Evolutionary conservation across 2,329 filamentous ascomycete species (phyloP).

Genomic region (Phyllosticta capitalensis): DNA sequence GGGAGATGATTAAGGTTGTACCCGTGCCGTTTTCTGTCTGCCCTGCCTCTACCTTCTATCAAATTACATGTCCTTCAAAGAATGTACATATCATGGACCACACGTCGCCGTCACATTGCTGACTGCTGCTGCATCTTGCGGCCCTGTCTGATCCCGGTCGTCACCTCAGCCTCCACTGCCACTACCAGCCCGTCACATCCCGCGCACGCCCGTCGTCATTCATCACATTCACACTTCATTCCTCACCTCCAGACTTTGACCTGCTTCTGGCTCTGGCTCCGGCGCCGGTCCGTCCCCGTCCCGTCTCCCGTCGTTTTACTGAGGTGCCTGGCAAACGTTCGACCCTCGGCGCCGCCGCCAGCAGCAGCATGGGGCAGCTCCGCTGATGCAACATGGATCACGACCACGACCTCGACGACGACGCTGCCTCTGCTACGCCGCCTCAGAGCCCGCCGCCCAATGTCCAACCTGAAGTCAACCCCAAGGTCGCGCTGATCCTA

Average conservation of each 20-base stretch:
- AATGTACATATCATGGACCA: no score
- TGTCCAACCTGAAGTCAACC: background rate
- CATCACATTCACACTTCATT: no score
- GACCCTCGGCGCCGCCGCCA: conserved; percentile 1
- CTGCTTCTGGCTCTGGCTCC: background rate
- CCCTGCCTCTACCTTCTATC: no score
- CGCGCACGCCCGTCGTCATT: no score
- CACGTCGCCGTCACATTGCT: background rate
- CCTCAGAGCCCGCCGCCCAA: background rate
- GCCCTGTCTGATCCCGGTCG: background rate
- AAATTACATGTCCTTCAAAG: no score
- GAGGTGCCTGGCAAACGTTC: background rate
- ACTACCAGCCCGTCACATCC: background rate
- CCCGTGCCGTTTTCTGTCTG: background rate
- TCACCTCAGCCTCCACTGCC: background rate
- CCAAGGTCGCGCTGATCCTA: conserved; percentile 27
- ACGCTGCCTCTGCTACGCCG: background rate
- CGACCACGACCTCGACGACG: background rate
- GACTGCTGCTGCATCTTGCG: background rate
- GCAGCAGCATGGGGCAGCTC: conserved; percentile 2
- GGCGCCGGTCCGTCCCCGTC: background rate
- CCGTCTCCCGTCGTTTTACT: background rate
- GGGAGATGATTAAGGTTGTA: background rate
- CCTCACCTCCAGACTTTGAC: background rate
- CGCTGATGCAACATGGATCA: conserved; percentile 5